Evolutionary conservation across 176 grass and related monocot genomes (phyloP), one percentile per base, ranked within the genome.

Genomic region (Calamus simplicifolius): DNA sequence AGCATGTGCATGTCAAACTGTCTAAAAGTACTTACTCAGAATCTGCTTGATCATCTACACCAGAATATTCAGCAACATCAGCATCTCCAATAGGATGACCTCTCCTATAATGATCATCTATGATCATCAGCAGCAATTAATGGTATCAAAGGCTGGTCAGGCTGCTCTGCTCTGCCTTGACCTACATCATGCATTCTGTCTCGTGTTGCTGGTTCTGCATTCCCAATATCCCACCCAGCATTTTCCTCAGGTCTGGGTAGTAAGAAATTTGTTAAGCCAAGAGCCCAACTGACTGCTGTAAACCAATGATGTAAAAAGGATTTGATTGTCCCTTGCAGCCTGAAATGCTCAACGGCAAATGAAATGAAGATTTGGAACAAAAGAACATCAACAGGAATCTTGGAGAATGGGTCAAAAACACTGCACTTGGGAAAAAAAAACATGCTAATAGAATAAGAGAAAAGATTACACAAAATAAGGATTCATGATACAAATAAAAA

Each of bases 291-390:
- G 83, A 89, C 88, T 18, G 66, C 52, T 18, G 81, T 72, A 70
- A 99, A 99, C 94, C 94, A 99, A 73, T 93, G 73, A 52, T 78
- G 76, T 30, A 99, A 65, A 77, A 99, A 78, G 27, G 84, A 70
- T 69, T 99, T 99, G 61, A 99, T 81, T 49, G 94, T 89, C 49
- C 81, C 66, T 66, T 88, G 76, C 19, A 85, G 84, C 67, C 93
- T 90, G 73, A 99, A 99, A 67, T 99, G 94, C 77, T 99, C 94
- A 75, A 99, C 89, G 2, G 88, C 94, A 50, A 92, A 99, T 54
- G 94, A 88, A 58, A 99, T 99, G 79, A 88, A 89, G 67, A 99
- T 99, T 83, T 93, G 85, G 57, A 99, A 85, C 70, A 99, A 57
- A 56, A 93, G 81, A 12, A 99, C 79, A n/a, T 99, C 87, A 50